A percentile compares a stretch with the other conserved stretches of the same genome.
These are phyloP conservation scores for Acanthamoeba lenticulata DNA, from an alignment of 208 protist species.

Conservation along the genomic window DNA sequence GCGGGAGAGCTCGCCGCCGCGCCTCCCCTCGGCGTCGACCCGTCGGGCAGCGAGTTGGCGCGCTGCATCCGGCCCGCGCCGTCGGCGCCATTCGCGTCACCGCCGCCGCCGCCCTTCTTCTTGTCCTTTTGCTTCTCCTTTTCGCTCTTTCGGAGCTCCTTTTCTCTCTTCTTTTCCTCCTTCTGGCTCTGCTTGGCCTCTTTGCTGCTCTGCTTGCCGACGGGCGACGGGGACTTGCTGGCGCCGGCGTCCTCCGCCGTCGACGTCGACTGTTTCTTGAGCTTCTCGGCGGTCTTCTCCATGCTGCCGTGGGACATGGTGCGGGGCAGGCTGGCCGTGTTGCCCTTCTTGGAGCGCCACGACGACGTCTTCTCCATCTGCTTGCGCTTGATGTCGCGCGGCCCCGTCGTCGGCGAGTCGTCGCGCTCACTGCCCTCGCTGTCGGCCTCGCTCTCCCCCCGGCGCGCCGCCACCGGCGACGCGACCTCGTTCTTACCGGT, in stretches of 20 bases:
- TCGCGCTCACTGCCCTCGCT: background rate
- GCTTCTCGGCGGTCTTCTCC: background rate
- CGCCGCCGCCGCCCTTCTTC: background rate
- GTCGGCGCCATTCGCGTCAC: background rate
- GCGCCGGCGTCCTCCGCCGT: background rate
- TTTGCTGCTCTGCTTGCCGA: background rate
- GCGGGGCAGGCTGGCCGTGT: background rate
- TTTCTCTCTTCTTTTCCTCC: background rate
- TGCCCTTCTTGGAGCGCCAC: background rate
- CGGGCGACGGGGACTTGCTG: too few relatives aligned
- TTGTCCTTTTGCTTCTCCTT: background rate
- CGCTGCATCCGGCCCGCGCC: background rate
- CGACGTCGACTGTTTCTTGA: background rate
- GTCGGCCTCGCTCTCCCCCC: background rate
- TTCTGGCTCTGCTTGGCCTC: background rate
- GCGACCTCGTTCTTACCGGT: background rate
- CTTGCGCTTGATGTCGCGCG: background rate
- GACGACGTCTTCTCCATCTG: conserved; percentile 37
- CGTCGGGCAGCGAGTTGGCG: background rate
- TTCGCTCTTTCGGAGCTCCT: background rate
- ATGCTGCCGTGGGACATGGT: background rate
- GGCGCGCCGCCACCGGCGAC: background rate
- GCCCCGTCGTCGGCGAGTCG: background rate
- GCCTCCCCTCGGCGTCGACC: too few relatives aligned
- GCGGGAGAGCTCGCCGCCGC: background rate